These are phyloP conservation scores for Cephaloascus fragrans DNA, from an alignment of 805 yeast species.

Conservation along the genomic window DNA sequence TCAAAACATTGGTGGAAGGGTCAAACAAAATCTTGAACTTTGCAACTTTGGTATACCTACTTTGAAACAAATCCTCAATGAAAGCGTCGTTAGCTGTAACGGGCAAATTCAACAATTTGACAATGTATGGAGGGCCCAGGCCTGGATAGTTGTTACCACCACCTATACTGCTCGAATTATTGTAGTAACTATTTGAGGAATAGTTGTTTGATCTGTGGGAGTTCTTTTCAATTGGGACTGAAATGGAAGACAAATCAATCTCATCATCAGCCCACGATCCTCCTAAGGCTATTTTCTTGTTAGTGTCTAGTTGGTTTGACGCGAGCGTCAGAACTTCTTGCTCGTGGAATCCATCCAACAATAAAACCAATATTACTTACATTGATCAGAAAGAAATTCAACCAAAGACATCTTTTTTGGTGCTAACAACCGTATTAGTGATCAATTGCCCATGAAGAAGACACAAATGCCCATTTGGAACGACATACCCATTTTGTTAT, in stretches of 20 bases:
- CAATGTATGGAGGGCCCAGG: constrained; percentile 52
- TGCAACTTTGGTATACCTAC: constrained; percentile 47
- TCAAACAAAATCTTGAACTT: constrained; percentile 58
- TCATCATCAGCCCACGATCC: constrained; percentile 68
- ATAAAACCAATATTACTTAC: no score
- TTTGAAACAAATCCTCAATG: constrained; percentile 49
- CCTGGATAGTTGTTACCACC: constrained; percentile 6
- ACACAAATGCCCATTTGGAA: no score
- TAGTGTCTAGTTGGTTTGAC: no score
- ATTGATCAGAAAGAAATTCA: background rate
- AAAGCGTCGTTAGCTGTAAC: constrained; percentile 39
- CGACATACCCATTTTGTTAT: no score
- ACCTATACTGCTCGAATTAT: constrained; percentile 1
- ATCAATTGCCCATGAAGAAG: no score
- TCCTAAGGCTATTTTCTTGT: constrained; percentile 23
- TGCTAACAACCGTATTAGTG: background rate
- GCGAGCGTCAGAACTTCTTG: no score
- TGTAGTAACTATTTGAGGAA: background rate
- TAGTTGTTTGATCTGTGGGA: background rate
- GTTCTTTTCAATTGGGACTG: constrained; percentile 24
- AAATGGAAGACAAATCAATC: constrained; percentile 52
- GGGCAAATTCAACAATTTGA: constrained; percentile 54
- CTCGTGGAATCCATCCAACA: no score
- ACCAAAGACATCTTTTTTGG: background rate
- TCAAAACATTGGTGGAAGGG: constrained; percentile 25